phyloP scores from a whole-genome alignment of 1,284 basidiomycete species.

The Gymnopus androsaceus region DNA sequence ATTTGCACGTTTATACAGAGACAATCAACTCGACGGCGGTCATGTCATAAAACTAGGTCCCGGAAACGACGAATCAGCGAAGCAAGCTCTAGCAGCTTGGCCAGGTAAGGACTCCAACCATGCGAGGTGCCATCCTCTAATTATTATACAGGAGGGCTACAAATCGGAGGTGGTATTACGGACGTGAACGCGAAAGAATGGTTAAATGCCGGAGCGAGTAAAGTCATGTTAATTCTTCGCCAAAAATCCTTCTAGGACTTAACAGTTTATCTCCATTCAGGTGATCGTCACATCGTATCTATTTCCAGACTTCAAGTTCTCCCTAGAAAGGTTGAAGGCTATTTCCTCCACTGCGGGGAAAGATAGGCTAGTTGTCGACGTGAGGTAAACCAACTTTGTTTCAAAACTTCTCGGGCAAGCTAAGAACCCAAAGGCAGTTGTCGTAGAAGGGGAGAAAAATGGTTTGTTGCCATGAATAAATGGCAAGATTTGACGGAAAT shows the following conservation, averaged over 20 bases:
- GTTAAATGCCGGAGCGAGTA: slow-evolving; percentile 89
- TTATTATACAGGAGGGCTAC: slow-evolving; percentile 61
- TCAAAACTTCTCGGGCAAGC: background rate
- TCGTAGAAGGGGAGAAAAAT: slow-evolving; percentile 72
- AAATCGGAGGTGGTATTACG: slow-evolving; percentile 94
- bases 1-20: slow-evolving; percentile 81
- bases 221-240: slow-evolving; percentile 54
- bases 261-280: slow-evolving; percentile 41
- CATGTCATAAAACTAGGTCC: slow-evolving; percentile 98
- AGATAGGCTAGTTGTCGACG: slow-evolving; percentile 91
- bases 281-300: slow-evolving; percentile 97
- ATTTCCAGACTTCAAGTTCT: slow-evolving; percentile 85
- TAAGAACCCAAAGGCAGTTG: slow-evolving; percentile 58
- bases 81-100: slow-evolving; percentile 84
- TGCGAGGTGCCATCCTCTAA: background rate
- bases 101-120: slow-evolving; percentile 50
- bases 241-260: background rate
- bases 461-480: slow-evolving; percentile 98
- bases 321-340: slow-evolving; percentile 66
- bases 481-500: slow-evolving; percentile 98
- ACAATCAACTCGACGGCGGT: slow-evolving; percentile 76
- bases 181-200: slow-evolving; percentile 81
- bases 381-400: slow-evolving; percentile 60
- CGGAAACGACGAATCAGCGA: slow-evolving; percentile 86
- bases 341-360: slow-evolving; percentile 76